Conservation (phyloP, 2,329 filamentous ascomycete genomes). For the Fusarium circinatum region DNA sequence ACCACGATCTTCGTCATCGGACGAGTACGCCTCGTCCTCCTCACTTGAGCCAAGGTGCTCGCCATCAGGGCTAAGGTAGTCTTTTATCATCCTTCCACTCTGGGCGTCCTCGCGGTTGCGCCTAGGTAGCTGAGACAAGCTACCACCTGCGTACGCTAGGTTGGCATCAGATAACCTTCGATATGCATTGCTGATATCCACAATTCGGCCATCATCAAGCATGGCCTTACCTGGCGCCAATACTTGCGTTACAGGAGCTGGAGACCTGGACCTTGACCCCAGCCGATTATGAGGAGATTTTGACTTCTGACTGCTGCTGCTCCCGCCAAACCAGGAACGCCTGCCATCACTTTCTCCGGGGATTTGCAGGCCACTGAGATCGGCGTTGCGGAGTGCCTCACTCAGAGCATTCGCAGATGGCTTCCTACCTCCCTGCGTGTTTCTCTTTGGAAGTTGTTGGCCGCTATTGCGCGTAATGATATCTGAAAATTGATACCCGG, state of each 20-base stretch:
- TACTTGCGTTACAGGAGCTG: conserved; percentile 33
- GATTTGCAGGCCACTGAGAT: conserved; percentile 61
- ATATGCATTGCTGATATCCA: conserved; percentile 78
- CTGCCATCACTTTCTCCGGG: conserved; percentile 58
- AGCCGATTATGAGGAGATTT: conserved; percentile 65
- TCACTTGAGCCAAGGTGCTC: conserved; percentile 76
- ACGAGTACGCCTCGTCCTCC: conserved; percentile 71
- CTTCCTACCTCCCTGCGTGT: conserved; percentile 55
- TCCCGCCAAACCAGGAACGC: conserved; percentile 51
- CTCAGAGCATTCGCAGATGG: conserved; percentile 56
- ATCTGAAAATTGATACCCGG: conserved; percentile 70
- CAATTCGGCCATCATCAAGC: conserved; percentile 68
- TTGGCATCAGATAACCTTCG: conserved; percentile 77
- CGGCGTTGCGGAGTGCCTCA: conserved; percentile 64
- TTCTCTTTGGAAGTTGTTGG: conserved; percentile 61
- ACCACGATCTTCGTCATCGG: conserved; percentile 75
- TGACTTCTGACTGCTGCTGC: conserved; percentile 56
- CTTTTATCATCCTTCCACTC: conserved; percentile 72
- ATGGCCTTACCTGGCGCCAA: conserved; percentile 54
- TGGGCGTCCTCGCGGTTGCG: conserved; percentile 60
- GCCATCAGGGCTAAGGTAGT: conserved; percentile 72
- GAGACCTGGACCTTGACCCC: conserved; percentile 52
- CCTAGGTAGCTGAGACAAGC: conserved; percentile 68
- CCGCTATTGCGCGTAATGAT: conserved; percentile 65
- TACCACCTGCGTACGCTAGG: conserved; percentile 70